Evolutionary conservation across 441 rosid species (phyloP).

Genomic region (Aquilaria agallochum): DNA sequence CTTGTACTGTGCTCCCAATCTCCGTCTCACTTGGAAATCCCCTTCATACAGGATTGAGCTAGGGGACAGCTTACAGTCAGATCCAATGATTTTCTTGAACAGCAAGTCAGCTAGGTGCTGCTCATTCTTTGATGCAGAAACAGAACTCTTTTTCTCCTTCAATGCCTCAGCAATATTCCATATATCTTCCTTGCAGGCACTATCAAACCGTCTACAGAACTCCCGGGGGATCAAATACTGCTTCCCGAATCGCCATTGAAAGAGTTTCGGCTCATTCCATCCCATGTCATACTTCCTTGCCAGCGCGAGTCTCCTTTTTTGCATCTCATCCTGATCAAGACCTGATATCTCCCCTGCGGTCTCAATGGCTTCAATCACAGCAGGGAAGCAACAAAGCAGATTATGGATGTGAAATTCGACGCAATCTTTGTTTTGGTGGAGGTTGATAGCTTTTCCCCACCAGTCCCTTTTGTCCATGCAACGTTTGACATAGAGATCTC

Average conservation of each 20-base stretch:
- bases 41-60: slow-evolving; percentile 61
- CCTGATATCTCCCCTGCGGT: slow-evolving; percentile 82
- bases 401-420: slow-evolving; percentile 85
- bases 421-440: slow-evolving; percentile 80
- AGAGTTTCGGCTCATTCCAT: slow-evolving; percentile 85
- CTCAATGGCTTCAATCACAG: slow-evolving; percentile 84
- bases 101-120: slow-evolving; percentile 59
- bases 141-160: slow-evolving; percentile 44
- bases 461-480: slow-evolving; percentile 81
- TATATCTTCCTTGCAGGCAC: slow-evolving; percentile 71
- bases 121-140: slow-evolving; percentile 48
- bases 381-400: slow-evolving; percentile 59
- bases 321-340: slow-evolving; percentile 73
- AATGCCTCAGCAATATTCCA: slow-evolving; percentile 72
- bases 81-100: slow-evolving; percentile 50
- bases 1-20: slow-evolving; percentile 72
- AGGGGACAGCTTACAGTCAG: slow-evolving; percentile 58
- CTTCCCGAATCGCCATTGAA: slow-evolving; percentile 78
- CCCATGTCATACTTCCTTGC: slow-evolving; percentile 66
- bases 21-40: slow-evolving; percentile 72
- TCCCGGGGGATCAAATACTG: slow-evolving; percentile 66
- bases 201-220: slow-evolving; percentile 45
- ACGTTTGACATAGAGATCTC: slow-evolving; percentile 66
- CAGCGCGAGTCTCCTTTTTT: slow-evolving; percentile 61
- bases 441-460: slow-evolving; percentile 75